Conservation (phyloP, 148 eudicot genomes). For the Dysphania ambrosioides region DNA sequence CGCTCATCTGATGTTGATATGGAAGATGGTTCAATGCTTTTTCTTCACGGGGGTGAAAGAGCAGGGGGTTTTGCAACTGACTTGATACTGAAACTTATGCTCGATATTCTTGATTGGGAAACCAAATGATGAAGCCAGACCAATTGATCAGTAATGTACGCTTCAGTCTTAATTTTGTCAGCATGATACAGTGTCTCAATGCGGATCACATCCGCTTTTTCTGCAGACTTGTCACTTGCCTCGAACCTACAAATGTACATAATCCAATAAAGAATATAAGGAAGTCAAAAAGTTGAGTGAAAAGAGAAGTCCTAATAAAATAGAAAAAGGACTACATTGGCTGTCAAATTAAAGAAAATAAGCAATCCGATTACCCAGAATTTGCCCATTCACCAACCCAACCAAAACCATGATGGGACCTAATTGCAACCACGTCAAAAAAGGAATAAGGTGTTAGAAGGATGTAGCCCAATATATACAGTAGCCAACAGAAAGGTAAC, state of each 20-base stretch:
- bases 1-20: conserved; percentile 26
- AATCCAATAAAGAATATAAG: background rate
- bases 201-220: conserved; percentile 46
- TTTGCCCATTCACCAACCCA: conserved; percentile 99
- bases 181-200: conserved; percentile 86
- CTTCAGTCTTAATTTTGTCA: conserved; percentile 69
- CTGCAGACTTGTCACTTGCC: conserved; percentile 41
- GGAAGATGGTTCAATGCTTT: conserved; percentile 16
- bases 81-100: conserved; percentile 24
- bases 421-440: conserved; percentile 26
- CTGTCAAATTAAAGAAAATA: background rate
- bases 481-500: no score
- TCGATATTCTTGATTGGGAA: conserved; percentile 34
- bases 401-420: conserved; percentile 95
- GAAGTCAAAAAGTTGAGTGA: background rate
- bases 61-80: conserved; percentile 27
- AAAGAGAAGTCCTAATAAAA: background rate
- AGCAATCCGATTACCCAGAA: conserved; percentile 55
- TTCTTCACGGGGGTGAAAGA: conserved; percentile 14
- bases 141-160: conserved; percentile 59
- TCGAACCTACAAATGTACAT: conserved; percentile 49
- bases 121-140: conserved; percentile 76
- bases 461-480: background rate
- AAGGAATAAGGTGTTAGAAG: conserved; percentile 14
- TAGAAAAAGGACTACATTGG: background rate